Percentiles rank a stretch among this genome's conserved stretches.
These are phyloP conservation scores for Elasticomyces elasticus DNA, from an alignment of 495 filamentous ascomycete genomes.

Conservation along the genomic window DNA sequence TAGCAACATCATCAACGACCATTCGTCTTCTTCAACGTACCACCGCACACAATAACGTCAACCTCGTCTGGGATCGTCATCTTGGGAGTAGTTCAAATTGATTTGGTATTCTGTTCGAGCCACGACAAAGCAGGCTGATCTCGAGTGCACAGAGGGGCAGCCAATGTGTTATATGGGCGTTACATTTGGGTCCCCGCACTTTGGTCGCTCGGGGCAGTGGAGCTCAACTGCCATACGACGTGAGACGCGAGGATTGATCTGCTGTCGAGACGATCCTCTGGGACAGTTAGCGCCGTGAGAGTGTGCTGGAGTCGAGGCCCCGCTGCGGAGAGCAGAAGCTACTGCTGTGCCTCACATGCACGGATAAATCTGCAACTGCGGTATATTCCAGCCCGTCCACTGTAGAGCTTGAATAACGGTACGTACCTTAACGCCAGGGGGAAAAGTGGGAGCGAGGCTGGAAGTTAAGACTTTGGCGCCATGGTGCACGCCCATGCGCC, in stretches of 20 bases:
- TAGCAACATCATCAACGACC: not conserved
- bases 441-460: not conserved
- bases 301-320: not conserved
- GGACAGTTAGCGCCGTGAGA: not conserved
- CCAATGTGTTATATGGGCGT: not conserved
- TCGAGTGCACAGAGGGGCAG: not conserved
- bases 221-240: not conserved
- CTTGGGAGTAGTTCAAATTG: constrained; percentile 4
- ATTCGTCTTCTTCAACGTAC: constrained; percentile 23
- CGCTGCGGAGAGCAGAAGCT: not conserved
- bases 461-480: not conserved
- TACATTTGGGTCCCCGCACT: not conserved
- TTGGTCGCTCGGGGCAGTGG: not conserved
- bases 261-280: not conserved
- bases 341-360: not conserved
- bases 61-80: constrained; percentile 50
- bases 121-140: not conserved
- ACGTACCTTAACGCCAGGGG: not conserved
- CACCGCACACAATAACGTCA: constrained; percentile 76
- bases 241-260: not conserved
- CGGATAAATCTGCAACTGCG: too few relatives aligned
- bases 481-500: not conserved
- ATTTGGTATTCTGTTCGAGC: not conserved
- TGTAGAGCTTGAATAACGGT: too few relatives aligned
- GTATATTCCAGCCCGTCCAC: too few relatives aligned